Evolutionary conservation across 2,329 filamentous ascomycete species (phyloP).

Genomic region (Hypoxylon sp.): DNA sequence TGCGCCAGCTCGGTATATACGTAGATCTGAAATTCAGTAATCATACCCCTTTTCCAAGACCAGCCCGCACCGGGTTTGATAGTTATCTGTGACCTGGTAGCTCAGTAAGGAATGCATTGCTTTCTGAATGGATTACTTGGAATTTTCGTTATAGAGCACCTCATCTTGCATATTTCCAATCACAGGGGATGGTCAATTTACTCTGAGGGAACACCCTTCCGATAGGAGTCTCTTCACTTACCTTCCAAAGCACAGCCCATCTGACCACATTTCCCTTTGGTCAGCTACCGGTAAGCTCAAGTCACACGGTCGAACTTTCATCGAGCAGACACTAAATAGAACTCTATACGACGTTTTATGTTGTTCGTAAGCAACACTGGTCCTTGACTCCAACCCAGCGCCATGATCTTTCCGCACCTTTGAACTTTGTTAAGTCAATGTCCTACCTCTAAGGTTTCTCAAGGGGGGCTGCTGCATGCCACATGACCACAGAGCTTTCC

Average conservation of each 20-base stretch:
- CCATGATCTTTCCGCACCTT: background rate
- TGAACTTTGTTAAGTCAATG: constrained; percentile 10
- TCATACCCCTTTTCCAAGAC: constrained; percentile 40
- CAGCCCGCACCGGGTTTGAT: background rate
- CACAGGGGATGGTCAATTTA: background rate
- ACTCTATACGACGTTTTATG: constrained; percentile 20
- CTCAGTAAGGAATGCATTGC: no score
- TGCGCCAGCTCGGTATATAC: constrained; percentile 40
- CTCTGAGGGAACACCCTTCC: constrained; percentile 1
- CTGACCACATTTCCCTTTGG: background rate
- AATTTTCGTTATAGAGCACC: background rate
- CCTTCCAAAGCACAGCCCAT: background rate
- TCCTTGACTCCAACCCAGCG: background rate
- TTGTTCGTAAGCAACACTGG: no score
- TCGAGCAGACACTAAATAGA: constrained; percentile 1
- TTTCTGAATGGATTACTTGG: no score
- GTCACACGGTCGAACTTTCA: constrained; percentile 8
- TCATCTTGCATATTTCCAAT: constrained; percentile 2
- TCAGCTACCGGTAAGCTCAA: constrained; percentile 1
- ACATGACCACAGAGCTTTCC: constrained; percentile 4
- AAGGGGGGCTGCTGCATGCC: constrained; percentile 5
- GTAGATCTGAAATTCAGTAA: constrained; percentile 45
- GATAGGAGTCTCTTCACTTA: background rate
- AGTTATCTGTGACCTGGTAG: no score
- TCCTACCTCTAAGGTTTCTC: constrained; percentile 3